phyloP scores from a whole-genome alignment of 192 early-diverging fungal genomes.

The Dimargaris cristalligena region DNA sequence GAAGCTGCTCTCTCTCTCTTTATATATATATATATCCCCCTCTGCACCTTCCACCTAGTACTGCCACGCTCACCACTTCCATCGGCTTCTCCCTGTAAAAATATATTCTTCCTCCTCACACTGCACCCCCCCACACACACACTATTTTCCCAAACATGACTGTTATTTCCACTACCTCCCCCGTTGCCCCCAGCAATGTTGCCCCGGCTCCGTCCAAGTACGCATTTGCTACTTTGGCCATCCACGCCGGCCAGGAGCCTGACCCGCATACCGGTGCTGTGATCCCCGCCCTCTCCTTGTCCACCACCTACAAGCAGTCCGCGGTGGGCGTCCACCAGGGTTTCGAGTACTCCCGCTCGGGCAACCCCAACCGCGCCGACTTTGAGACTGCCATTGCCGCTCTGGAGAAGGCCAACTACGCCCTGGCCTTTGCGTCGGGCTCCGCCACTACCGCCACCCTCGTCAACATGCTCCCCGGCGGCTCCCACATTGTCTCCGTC shows the following conservation, averaged over 20 bases:
- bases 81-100: too few species aligned
- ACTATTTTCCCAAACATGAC: too few species aligned
- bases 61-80: too few species aligned
- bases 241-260: conserved; percentile 82
- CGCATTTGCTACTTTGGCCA: conserved; percentile 75
- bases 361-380: conserved; percentile 58
- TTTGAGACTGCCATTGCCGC: conserved; percentile 81
- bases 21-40: too few species aligned
- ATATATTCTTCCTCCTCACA: too few species aligned
- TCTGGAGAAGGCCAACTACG: conserved; percentile 79
- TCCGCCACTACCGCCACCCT: conserved; percentile 74
- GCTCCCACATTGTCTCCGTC: conserved; percentile 65
- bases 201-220: neutral
- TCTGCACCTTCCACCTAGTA: too few species aligned
- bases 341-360: conserved; percentile 68
- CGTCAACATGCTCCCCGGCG: conserved; percentile 44
- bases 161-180: neutral
- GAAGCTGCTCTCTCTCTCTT: too few species aligned
- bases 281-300: conserved; percentile 85
- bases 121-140: too few species aligned
- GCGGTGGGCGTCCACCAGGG: conserved; percentile 79
- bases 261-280: conserved; percentile 93
- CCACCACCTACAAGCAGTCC: conserved; percentile 90
- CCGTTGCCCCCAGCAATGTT: neutral
- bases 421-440: conserved; percentile 66